Percentiles rank a stretch among this genome's conserved stretches.
Evolutionary conservation across 2,329 filamentous ascomycete genomes (phyloP).

Genomic region (Sarocladiaceae sp.): DNA sequence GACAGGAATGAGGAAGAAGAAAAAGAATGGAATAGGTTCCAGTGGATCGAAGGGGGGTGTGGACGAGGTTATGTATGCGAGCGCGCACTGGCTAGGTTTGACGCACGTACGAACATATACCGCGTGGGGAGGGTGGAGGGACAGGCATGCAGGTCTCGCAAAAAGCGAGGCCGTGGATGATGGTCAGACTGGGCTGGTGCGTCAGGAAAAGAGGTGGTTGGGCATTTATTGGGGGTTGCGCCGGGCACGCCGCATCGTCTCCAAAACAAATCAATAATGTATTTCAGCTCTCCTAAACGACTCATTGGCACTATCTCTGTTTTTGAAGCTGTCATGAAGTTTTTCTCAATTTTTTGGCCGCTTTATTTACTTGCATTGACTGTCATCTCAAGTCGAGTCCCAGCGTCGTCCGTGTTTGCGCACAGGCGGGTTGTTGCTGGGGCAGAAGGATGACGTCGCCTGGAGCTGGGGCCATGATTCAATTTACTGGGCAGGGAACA

Average conservation of each 20-base stretch:
- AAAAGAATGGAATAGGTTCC: background rate
- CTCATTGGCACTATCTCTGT: no score
- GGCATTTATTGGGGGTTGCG: background rate
- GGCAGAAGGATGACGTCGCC: background rate
- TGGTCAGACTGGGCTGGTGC: constrained; percentile 2
- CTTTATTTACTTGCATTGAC: background rate
- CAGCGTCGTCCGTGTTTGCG: background rate
- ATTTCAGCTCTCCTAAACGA: no score
- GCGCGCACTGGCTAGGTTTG: no score
- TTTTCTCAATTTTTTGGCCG: background rate
- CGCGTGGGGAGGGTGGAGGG: background rate
- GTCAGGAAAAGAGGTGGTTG: constrained; percentile 2
- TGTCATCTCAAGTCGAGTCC: no score
- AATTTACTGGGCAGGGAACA: background rate
- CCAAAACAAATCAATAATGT: background rate
- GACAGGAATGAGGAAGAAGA: background rate
- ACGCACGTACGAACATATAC: no score
- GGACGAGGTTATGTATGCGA: background rate
- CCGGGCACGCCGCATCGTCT: background rate
- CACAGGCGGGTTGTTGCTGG: background rate
- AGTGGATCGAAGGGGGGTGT: background rate
- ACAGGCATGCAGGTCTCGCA: background rate
- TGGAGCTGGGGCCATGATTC: background rate
- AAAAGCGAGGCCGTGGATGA: constrained; percentile 3
- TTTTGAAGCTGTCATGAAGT: background rate